A percentile compares a stretch with the other conserved stretches of the same genome.
These are phyloP conservation scores for Kwoniella newhampshirensis DNA, from an alignment of 768 basidiomycete genomes.

Conservation along the genomic window DNA sequence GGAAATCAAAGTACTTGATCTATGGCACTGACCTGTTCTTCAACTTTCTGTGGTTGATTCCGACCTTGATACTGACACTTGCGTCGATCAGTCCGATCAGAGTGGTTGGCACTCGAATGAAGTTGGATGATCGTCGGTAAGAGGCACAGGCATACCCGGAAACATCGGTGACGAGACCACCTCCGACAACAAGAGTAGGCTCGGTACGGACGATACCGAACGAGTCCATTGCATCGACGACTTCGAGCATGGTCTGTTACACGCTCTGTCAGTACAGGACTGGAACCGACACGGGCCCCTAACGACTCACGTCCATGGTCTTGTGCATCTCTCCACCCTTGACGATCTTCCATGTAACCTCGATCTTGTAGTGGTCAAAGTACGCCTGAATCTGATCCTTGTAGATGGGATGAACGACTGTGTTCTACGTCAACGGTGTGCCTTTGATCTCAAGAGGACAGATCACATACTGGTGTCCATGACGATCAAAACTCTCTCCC, in stretches of 20 bases:
- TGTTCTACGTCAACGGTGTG: neutral
- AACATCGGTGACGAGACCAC: slow-evolving; percentile 53
- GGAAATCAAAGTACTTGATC: neutral
- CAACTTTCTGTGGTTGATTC: slow-evolving; percentile 54
- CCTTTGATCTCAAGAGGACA: neutral
- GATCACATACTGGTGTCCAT: slow-evolving; percentile 51
- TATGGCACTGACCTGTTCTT: slow-evolving; percentile 50
- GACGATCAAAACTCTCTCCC: slow-evolving; percentile 52
- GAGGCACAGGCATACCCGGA: slow-evolving; percentile 52
- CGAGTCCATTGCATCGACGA: slow-evolving; percentile 54
- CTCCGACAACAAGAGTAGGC: slow-evolving; percentile 53
- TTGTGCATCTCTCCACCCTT: slow-evolving; percentile 54
- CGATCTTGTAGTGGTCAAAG: slow-evolving; percentile 51
- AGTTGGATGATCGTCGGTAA: slow-evolving; percentile 51
- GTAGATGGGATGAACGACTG: slow-evolving; percentile 49
- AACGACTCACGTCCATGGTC: slow-evolving; percentile 51
- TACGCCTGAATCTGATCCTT: slow-evolving; percentile 46
- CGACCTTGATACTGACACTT: slow-evolving; percentile 54
- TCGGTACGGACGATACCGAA: slow-evolving; percentile 55
- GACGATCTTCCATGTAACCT: slow-evolving; percentile 51
- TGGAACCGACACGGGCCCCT: neutral
- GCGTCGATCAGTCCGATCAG: slow-evolving; percentile 55
- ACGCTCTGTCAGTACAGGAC: neutral
- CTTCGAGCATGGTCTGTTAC: slow-evolving; percentile 50
- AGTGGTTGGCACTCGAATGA: slow-evolving; percentile 54